These are phyloP conservation scores for Silene coronaria DNA, from an alignment of 179 eudicot genomes.

Conservation along the genomic window DNA sequence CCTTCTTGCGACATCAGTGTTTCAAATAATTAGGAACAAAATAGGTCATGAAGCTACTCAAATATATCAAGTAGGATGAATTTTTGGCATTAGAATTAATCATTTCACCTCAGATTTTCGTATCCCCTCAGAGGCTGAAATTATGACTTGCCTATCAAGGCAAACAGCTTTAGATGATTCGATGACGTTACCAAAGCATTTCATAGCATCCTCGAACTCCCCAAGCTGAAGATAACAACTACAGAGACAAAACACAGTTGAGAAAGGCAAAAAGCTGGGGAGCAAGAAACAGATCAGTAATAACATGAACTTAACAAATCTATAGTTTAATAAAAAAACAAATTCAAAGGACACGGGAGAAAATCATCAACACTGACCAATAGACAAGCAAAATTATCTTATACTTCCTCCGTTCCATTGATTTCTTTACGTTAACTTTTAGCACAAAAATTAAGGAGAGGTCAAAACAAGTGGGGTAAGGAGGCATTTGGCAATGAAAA, in stretches of 20 bases:
- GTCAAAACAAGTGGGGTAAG: too few relatives aligned
- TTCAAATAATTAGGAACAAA: background rate
- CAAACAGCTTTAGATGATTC: constrained; percentile 42
- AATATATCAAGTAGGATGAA: background rate
- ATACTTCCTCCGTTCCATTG: too few relatives aligned
- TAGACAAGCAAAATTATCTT: background rate
- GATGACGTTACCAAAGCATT: constrained; percentile 52
- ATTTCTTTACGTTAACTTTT: too few relatives aligned
- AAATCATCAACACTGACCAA: background rate
- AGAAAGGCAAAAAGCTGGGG: constrained; percentile 12
- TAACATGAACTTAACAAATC: background rate
- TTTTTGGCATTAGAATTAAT: background rate
- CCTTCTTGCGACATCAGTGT: background rate
- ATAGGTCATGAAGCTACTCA: background rate
- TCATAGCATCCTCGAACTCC: constrained; percentile 64
- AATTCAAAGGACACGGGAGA: background rate
- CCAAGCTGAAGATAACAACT: constrained; percentile 87
- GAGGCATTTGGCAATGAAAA: too few relatives aligned
- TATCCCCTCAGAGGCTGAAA: constrained; percentile 78
- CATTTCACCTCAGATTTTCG: constrained; percentile 69
- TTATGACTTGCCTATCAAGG: constrained; percentile 64
- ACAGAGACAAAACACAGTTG: constrained; percentile 13
- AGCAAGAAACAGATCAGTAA: background rate
- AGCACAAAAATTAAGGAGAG: too few relatives aligned
- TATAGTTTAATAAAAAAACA: background rate